These are phyloP conservation scores for Mucor lusitanicus DNA, from an alignment of 371 early-diverging fungal species.

Conservation along the genomic window DNA sequence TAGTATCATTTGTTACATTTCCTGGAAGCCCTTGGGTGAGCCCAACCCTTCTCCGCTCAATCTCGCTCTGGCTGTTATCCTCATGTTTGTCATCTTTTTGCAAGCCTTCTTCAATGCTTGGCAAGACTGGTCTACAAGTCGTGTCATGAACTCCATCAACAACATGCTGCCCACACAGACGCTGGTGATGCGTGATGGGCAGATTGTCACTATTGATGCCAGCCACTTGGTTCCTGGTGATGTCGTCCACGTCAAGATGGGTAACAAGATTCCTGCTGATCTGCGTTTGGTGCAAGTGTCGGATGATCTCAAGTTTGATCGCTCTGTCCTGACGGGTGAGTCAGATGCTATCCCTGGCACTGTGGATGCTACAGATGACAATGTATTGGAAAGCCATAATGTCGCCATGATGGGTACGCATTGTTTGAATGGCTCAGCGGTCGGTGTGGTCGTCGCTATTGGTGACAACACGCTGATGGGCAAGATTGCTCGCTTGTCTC, in stretches of 20 bases:
- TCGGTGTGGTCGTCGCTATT: constrained; percentile 64
- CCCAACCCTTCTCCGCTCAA: constrained; percentile 39
- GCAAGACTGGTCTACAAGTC: constrained; percentile 73
- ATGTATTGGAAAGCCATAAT: constrained; percentile 65
- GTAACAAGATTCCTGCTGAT: constrained; percentile 77
- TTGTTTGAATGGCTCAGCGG: constrained; percentile 61
- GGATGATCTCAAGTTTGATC: constrained; percentile 68
- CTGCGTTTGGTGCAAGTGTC: constrained; percentile 56
- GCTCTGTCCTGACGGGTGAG: constrained; percentile 73
- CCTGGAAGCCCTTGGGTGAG: constrained; percentile 44
- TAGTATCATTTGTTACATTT: constrained; percentile 43
- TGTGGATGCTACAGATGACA: constrained; percentile 57
- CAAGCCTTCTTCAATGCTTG: constrained; percentile 71
- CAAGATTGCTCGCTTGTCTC: constrained; percentile 63
- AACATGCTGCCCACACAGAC: constrained; percentile 69
- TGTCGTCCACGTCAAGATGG: constrained; percentile 61
- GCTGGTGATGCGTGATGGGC: constrained; percentile 64
- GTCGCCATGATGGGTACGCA: constrained; percentile 71
- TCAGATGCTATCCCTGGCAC: constrained; percentile 59
- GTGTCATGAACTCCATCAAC: constrained; percentile 75
- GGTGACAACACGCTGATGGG: constrained; percentile 74
- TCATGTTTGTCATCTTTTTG: constrained; percentile 62
- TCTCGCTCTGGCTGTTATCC: constrained; percentile 37
- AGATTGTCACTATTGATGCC: constrained; percentile 46
- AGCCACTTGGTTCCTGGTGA: constrained; percentile 54